Evolutionary conservation across 1,284 basidiomycete species (phyloP), one percentile per base, ranked within the genome.

Genomic region (Rhodotorula mucilaginosa): DNA sequence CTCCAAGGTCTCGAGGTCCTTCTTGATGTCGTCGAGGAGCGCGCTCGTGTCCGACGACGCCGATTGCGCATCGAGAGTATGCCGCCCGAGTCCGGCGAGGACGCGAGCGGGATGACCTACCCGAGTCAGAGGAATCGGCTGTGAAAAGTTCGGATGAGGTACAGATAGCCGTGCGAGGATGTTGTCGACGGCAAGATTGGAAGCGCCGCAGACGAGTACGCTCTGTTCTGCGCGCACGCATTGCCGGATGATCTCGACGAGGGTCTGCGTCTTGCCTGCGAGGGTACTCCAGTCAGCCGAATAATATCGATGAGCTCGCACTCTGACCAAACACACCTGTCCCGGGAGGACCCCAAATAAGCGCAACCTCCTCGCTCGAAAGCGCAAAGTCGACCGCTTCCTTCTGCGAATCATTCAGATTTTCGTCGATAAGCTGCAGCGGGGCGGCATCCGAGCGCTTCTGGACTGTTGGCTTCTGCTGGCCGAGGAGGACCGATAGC

Each of bases 291-390:
- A 58, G 65, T 46, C 64, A 21, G 23, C n/a, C 13, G n/a, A 4
- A 1, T 3, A 44, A 1, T 5, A 5, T 19, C 29, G 2, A 16
- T 57, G 46, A 23, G 31, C 8, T 12, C 39, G 39, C 39, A 18
- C 79, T 68, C 0, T 76, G 74, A 4, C 75, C 79, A 7, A 76
- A 80, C 67, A 79, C 79, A 16, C 80, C 80, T 0, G 81, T 82
- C 2, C 86, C 95, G 70, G 96, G 95, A 8, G 96, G 96, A 0
- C 96, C 95, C 79, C 97, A 95, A n/a, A 99, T 94, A 75, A 94
- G 92, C 0, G 91, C 91, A 0, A 97, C 85, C 79, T 94, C 89
- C 2, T 87, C 84, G 0, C 89, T 86, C 70, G 86, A 85, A 4
- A 95, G 80, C 6, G 88, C 88, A 76, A 93, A 91, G 63, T 81